These are phyloP conservation scores for Fusarium humuli DNA, from an alignment of 2,329 filamentous ascomycete genomes.

Conservation along the genomic window DNA sequence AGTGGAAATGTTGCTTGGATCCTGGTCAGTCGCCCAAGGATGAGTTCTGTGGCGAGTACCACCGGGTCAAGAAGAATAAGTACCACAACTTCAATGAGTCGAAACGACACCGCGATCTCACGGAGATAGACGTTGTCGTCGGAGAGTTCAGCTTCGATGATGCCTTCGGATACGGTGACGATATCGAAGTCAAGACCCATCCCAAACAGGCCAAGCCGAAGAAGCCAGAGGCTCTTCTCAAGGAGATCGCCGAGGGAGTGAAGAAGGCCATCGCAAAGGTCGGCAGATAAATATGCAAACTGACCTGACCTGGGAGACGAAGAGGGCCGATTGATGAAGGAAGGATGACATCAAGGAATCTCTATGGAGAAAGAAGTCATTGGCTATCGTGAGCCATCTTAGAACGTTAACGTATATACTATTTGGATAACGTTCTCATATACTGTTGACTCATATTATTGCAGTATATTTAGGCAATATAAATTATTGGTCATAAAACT, in stretches of 20 bases:
- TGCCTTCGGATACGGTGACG: neutral
- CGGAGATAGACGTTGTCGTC: slow-evolving; percentile 13
- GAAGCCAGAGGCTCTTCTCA: slow-evolving; percentile 12
- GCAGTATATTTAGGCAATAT: neutral
- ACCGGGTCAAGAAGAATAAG: neutral
- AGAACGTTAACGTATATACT: slow-evolving; percentile 10
- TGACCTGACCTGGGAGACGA: neutral
- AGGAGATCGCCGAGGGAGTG: slow-evolving; percentile 18
- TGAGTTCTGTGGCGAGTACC: slow-evolving; percentile 35
- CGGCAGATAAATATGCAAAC: slow-evolving; percentile 1
- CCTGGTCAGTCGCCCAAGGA: slow-evolving; percentile 29
- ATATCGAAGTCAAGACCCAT: neutral
- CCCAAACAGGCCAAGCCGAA: neutral
- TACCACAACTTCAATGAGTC: neutral
- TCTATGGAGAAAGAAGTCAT: neutral
- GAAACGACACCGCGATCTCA: neutral
- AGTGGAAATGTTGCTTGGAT: slow-evolving; percentile 46
- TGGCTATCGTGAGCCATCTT: neutral
- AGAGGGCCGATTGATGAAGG: neutral
- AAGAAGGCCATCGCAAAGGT: slow-evolving; percentile 34
- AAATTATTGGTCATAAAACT: neutral
- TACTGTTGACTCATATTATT: neutral
- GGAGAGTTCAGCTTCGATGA: slow-evolving; percentile 6
- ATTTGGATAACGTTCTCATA: slow-evolving; percentile 15
- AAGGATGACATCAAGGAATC: neutral